Percentiles rank a stretch among this genome's conserved stretches.
phyloP scores from a whole-genome alignment of 2,329 filamentous ascomycete genomes.

The Stachybotrys echinatus region DNA sequence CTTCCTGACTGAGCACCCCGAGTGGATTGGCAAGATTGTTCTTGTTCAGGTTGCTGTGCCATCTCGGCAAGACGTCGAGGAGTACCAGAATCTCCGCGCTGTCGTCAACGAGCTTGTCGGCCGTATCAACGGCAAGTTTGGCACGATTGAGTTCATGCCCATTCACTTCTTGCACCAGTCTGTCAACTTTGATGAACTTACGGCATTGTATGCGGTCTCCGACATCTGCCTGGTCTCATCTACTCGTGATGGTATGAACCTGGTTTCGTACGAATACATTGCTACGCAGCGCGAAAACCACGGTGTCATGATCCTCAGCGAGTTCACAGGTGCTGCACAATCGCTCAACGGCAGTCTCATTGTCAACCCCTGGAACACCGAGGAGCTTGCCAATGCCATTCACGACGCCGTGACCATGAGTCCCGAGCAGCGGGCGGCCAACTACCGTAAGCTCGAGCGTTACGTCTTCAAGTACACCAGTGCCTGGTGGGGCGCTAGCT shows the following conservation, averaged over 20 bases:
- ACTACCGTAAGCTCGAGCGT: constrained; percentile 87
- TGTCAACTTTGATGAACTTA: constrained; percentile 89
- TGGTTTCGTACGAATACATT: constrained; percentile 98
- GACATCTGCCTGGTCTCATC: constrained; percentile 91
- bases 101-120: constrained; percentile 97
- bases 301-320: constrained; percentile 89
- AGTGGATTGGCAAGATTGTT: constrained; percentile 97
- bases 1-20: constrained; percentile 92
- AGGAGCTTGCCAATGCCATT: constrained; percentile 87
- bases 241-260: constrained; percentile 98
- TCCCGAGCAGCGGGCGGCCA: constrained; percentile 76
- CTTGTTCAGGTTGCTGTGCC: constrained; percentile 95
- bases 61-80: constrained; percentile 90
- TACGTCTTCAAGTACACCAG: constrained; percentile 98
- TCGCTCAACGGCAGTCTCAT: constrained; percentile 89
- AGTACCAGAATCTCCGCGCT: constrained; percentile 92
- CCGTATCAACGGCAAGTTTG: constrained; percentile 94
- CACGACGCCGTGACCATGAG: constrained; percentile 97
- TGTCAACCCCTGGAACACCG: constrained; percentile 98
- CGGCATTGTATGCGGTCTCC: constrained; percentile 85
- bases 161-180: constrained; percentile 99
- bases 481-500: constrained; percentile 93
- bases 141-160: constrained; percentile 96
- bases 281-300: constrained; percentile 86
- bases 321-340: constrained; percentile 94